These are phyloP conservation scores for Blastobotrys raffinosifermentans DNA, from an alignment of 1,139 yeast species.

Conservation along the genomic window DNA sequence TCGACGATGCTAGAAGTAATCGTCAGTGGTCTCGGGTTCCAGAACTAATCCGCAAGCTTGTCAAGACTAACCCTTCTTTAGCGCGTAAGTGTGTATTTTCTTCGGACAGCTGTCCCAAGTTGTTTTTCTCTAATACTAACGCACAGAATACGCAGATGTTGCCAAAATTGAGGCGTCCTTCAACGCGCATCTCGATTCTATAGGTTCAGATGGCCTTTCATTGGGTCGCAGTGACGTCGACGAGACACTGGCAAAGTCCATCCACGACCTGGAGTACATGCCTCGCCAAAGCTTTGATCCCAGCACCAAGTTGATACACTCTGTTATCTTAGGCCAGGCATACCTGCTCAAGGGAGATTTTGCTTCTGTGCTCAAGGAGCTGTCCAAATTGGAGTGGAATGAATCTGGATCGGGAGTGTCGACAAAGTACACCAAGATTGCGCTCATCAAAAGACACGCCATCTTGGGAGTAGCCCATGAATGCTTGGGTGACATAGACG, in stretches of 20 bases:
- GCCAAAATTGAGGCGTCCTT: not conserved
- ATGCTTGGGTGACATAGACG: slow-evolving; percentile 16
- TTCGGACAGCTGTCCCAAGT: no score
- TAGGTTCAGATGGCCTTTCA: not conserved
- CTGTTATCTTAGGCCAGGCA: slow-evolving; percentile 20
- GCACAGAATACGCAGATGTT: slow-evolving; percentile 1
- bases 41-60: slow-evolving; percentile 21
- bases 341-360: slow-evolving; percentile 17
- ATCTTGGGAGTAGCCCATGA: slow-evolving; percentile 27
- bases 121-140: slow-evolving; percentile 14
- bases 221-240: not conserved
- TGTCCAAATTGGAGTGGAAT: no score
- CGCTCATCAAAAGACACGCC: slow-evolving; percentile 21
- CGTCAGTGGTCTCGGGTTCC: slow-evolving; percentile 21
- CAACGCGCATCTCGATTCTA: not conserved
- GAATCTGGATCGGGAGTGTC: no score
- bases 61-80: no score
- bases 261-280: not conserved
- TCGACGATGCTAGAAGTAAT: slow-evolving; percentile 21
- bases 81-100: no score
- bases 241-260: not conserved
- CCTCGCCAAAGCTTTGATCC: not conserved
- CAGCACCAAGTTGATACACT: slow-evolving; percentile 10
- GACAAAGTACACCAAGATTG: slow-evolving; percentile 19
- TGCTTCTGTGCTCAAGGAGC: no score